Percentiles rank a stretch among this genome's conserved stretches.
phyloP scores from a whole-genome alignment of 495 filamentous ascomycete species.

The Hypomontagnella submonticulosa region DNA sequence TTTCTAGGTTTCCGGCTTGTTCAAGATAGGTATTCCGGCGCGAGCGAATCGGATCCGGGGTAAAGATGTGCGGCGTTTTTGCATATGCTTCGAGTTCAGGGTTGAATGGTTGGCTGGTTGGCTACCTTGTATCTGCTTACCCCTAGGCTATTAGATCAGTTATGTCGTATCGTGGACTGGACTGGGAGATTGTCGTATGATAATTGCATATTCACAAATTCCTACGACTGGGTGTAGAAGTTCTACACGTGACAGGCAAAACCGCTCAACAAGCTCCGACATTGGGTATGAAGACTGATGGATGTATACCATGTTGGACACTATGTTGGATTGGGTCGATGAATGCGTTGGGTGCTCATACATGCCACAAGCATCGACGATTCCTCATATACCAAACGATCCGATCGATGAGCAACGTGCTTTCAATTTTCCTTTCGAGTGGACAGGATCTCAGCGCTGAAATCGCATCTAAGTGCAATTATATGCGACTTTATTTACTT shows the following conservation, averaged over 20 bases:
- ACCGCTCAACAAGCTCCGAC: too few relatives aligned
- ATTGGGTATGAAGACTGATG: too few relatives aligned
- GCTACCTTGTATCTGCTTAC: neutral
- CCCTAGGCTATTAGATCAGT: constrained; percentile 14
- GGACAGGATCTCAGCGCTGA: neutral
- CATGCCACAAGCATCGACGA: neutral
- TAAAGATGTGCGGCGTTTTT: constrained; percentile 18
- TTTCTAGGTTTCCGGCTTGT: constrained; percentile 13
- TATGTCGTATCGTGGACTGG: constrained; percentile 10
- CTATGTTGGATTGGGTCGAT: neutral
- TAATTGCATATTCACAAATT: neutral
- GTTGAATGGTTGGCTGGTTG: neutral
- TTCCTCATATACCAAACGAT: neutral
- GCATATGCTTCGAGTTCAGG: constrained; percentile 12
- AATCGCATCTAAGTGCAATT: constrained; percentile 2
- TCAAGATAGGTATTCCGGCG: constrained; percentile 12
- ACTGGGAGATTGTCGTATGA: constrained; percentile 9
- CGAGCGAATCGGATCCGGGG: constrained; percentile 20
- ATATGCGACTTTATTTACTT: neutral
- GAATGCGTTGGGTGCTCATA: neutral
- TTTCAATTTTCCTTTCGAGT: neutral
- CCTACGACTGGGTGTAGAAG: neutral
- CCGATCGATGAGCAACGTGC: constrained; percentile 1
- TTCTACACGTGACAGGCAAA: neutral
- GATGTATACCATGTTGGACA: too few relatives aligned